Conservation (phyloP, 2,329 filamentous ascomycete genomes). For the Aspergillus quadricinctus region DNA sequence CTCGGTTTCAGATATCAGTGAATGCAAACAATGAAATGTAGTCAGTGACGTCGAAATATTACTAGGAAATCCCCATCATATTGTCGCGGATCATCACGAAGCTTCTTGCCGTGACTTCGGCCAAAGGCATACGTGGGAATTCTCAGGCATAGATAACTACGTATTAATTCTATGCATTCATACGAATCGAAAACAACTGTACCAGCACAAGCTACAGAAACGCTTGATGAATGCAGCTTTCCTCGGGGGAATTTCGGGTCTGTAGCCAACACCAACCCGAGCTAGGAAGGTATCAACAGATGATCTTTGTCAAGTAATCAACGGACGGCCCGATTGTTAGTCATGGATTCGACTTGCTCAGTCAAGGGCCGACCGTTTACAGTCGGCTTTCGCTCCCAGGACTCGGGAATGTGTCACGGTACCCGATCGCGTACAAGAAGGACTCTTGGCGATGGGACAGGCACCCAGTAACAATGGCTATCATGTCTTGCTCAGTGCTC, state of each 20-base stretch:
- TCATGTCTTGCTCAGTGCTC: not conserved
- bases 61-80: not conserved
- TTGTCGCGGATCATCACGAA: too few species aligned
- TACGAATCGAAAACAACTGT: not conserved
- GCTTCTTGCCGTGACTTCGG: not conserved
- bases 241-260: not conserved
- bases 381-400: conserved; percentile 6
- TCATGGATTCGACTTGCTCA: not conserved
- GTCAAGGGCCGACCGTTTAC: not conserved
- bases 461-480: not conserved
- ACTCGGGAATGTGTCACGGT: not conserved
- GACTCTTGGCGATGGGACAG: not conserved
- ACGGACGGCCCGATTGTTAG: conserved; percentile 4
- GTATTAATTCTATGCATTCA: not conserved
- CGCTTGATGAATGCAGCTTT: not conserved
- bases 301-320: not conserved
- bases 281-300: not conserved
- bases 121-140: not conserved
- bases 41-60: not conserved
- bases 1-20: not conserved
- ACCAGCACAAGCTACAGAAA: not conserved
- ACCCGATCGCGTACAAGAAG: not conserved
- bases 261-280: not conserved
- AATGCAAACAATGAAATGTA: not conserved
- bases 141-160: not conserved